phyloP scores from a whole-genome alignment of 805 yeast genomes.

The Hanseniaspora valbyensis region DNA sequence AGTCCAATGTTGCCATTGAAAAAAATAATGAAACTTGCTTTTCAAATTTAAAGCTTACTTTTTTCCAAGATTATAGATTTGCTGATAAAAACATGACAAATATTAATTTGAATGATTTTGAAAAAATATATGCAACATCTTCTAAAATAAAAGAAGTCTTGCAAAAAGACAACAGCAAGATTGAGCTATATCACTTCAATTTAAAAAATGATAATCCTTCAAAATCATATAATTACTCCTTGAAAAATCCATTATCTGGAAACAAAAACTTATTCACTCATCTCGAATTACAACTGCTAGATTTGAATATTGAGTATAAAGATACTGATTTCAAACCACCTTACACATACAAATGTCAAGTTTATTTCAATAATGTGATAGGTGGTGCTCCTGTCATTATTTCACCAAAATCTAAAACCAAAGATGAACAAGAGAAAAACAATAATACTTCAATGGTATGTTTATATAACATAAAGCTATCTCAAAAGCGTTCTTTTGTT shows the following conservation, averaged over 20 bases:
- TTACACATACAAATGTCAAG: conserved; percentile 8
- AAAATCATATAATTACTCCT: conserved; percentile 2
- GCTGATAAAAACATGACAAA: conserved; percentile 10
- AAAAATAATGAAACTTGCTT: not conserved
- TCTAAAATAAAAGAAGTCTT: not conserved
- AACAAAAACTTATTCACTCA: conserved; percentile 5
- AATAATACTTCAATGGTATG: not conserved
- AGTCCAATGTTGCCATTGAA: not conserved
- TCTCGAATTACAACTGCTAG: not conserved
- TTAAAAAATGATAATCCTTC: not conserved
- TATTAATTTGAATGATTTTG: not conserved
- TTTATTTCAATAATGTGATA: conserved; percentile 2
- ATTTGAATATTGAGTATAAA: not conserved
- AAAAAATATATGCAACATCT: not conserved
- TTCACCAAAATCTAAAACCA: not conserved
- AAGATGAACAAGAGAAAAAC: not conserved
- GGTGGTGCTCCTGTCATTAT: conserved; percentile 7
- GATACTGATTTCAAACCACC: not conserved
- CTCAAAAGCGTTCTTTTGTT: conserved; percentile 13
- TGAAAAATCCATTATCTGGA: conserved; percentile 12
- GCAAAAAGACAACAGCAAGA: not conserved
- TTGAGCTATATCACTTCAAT: conserved; percentile 1
- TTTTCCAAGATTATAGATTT: conserved; percentile 11
- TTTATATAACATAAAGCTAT: conserved; percentile 9
- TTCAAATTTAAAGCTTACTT: conserved; percentile 1